phyloP scores from a whole-genome alignment of 1,139 yeast genomes.

The Debaryomyces sp. region DNA sequence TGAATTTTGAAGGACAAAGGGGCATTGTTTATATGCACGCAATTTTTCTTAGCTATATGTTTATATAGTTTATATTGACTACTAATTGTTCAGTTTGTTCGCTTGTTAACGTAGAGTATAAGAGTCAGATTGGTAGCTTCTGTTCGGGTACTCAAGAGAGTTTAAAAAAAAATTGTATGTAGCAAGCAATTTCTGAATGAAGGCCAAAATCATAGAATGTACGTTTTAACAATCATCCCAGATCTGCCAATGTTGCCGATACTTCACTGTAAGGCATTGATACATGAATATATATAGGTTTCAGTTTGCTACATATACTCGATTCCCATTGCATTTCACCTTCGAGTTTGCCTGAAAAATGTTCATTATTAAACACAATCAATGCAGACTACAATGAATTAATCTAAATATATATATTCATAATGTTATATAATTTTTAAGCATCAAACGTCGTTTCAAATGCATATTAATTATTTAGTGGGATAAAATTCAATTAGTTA shows the following conservation, averaged over 20 bases:
- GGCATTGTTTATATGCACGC: constrained; percentile 2
- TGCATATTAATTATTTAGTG: constrained; percentile 1
- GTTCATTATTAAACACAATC: not conserved
- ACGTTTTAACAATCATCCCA: no score
- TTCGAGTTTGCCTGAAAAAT: not conserved
- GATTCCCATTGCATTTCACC: not conserved
- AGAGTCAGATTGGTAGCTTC: not conserved
- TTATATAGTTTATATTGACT: no score
- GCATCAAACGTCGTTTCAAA: constrained; percentile 4
- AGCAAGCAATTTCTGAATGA: no score
- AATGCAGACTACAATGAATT: not conserved
- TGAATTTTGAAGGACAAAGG: constrained; percentile 4
- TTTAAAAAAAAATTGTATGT: not conserved
- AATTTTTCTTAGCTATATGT: not conserved
- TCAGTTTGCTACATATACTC: no score
- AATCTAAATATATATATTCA: constrained; percentile 7
- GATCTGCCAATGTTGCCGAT: no score
- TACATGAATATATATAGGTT: no score
- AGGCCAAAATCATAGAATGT: no score
- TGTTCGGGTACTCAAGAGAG: no score
- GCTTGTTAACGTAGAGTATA: not conserved
- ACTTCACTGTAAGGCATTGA: no score
- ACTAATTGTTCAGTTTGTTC: not conserved
- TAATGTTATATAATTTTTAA: constrained; percentile 5
- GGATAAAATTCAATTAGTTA: not conserved